Base-by-base conservation (phyloP, 768 basidiomycete species). In the Boletus subcaerulescens region DNA sequence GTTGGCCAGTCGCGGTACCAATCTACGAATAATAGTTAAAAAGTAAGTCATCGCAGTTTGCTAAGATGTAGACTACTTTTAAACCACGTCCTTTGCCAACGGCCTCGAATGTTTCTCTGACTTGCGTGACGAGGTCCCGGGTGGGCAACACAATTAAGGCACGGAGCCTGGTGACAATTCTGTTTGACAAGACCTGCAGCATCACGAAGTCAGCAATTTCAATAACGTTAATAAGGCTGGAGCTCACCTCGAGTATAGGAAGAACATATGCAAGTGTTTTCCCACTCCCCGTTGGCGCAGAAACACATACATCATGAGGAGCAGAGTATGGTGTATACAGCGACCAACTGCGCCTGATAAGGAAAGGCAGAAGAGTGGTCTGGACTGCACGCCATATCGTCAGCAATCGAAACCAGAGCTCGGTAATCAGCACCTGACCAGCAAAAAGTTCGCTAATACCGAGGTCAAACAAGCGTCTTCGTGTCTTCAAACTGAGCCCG, bases 211-310 rank as follows among this genome's bases (percentile, higher is more conserved):
- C 36, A 57, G 41, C n/a, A 45, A 35, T 20, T 22, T 14, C 32
- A 20, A 22, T 3, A 24, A 17, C 11, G 26, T 31, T 14, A 22
- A 31, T 39, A 2, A 35, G 22, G 38, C 15, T 48, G 31, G 14
- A 32, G 50, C 73, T 54, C 53, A 89, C 93, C 79, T 97, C 93
- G 31, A 97, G 78, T 51, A 98, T 89, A 1, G 97, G 97, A 33
- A 98, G 73, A 2, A 87, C 91, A 73, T 99, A 99, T n/a, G 93
- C 91, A 29, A 99, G 78, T 0, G 96, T 99, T 71, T 99, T 99
- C 0, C 97, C 97, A 61, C 94, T 97, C 22, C 97, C 97, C 0
- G 97, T 99, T 0, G 97, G 97, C 1, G 97, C 97, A 9, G 93
- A 97, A 13, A 96, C 90, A 61, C 94, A 95, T 13, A 94, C 80